Evolutionary conservation across 352 stramenopile genomes (phyloP).

Genomic region (Pythium dissotocum): DNA sequence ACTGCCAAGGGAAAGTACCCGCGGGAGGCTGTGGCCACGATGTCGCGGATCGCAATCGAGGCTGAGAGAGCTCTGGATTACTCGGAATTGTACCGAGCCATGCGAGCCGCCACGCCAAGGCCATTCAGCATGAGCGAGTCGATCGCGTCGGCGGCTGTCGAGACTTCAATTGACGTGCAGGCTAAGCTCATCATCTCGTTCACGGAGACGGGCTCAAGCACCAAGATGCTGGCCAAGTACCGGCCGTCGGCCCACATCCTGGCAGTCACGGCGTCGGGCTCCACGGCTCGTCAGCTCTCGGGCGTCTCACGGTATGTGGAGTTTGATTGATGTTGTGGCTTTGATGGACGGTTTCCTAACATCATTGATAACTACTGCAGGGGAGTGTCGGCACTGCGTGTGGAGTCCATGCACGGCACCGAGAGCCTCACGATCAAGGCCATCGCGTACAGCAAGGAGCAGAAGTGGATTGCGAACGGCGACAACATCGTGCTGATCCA

Average conservation of each 20-base stretch:
- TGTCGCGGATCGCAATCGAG: slow-evolving; percentile 92
- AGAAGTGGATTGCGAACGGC: slow-evolving; percentile 76
- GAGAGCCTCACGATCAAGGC: slow-evolving; percentile 87
- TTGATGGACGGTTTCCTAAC: background rate
- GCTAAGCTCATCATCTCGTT: slow-evolving; percentile 98
- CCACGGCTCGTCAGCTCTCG: slow-evolving; percentile 68
- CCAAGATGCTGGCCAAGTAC: slow-evolving; percentile 97
- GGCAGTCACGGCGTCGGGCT: slow-evolving; percentile 81
- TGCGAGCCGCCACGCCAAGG: slow-evolving; percentile 42
- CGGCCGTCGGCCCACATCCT: slow-evolving; percentile 86
- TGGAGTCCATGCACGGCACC: slow-evolving; percentile 78
- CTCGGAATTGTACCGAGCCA: slow-evolving; percentile 61
- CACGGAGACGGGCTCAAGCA: slow-evolving; percentile 94
- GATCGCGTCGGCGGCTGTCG: slow-evolving; percentile 96
- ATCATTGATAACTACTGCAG: slow-evolving; percentile 29
- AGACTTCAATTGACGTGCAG: slow-evolving; percentile 96
- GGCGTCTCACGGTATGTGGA: slow-evolving; percentile 71
- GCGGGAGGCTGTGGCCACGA: slow-evolving; percentile 93
- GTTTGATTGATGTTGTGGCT: background rate
- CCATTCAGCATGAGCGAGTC: slow-evolving; percentile 89
- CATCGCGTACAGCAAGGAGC: slow-evolving; percentile 79
- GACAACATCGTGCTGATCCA: slow-evolving; percentile 92
- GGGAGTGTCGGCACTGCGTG: slow-evolving; percentile 61
- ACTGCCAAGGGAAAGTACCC: slow-evolving; percentile 98
- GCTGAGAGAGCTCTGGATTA: slow-evolving; percentile 87